A percentile compares a stretch with the other conserved stretches of the same genome.
These are phyloP conservation scores for Candolleomyces efflorescens DNA, from an alignment of 768 basidiomycete genomes.

Conservation along the genomic window DNA sequence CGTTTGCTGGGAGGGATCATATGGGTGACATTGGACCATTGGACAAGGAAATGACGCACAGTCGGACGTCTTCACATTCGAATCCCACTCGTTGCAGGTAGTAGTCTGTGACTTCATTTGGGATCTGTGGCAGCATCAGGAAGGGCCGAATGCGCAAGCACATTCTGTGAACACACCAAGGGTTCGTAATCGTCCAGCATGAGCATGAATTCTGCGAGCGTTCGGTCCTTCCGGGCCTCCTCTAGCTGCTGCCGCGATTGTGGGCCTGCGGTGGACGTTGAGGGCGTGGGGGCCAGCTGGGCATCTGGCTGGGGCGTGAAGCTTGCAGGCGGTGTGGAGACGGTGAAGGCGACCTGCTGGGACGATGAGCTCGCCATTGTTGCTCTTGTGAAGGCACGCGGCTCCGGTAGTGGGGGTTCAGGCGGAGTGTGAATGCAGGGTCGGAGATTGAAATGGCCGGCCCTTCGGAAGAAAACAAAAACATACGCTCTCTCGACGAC, in stretches of 20 bases:
- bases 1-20: constrained; percentile 62
- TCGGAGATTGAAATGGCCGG: constrained; percentile 29
- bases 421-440: constrained; percentile 24
- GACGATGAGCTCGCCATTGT: constrained; percentile 32
- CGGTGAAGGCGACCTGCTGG: constrained; percentile 21
- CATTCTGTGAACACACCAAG: constrained; percentile 48
- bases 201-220: constrained; percentile 87
- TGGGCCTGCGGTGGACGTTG: constrained; percentile 18
- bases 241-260: constrained; percentile 70
- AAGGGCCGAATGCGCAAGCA: neutral
- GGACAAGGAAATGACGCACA: constrained; percentile 42
- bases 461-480: neutral
- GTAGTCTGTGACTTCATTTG: constrained; percentile 96
- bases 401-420: neutral
- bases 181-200: constrained; percentile 98
- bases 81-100: constrained; percentile 96
- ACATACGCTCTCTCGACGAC: neutral
- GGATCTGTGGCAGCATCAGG: constrained; percentile 54
- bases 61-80: constrained; percentile 88
- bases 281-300: constrained; percentile 12
- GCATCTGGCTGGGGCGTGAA: constrained; percentile 23
- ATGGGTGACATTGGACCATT: neutral
- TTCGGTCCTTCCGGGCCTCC: constrained; percentile 84
- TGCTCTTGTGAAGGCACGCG: no score
- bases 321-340: constrained; percentile 20